Percentiles rank a stretch among this genome's conserved stretches.
These are phyloP conservation scores for Amaranthus tricolor DNA, from an alignment of 179 eudicot genomes.

Conservation along the genomic window DNA sequence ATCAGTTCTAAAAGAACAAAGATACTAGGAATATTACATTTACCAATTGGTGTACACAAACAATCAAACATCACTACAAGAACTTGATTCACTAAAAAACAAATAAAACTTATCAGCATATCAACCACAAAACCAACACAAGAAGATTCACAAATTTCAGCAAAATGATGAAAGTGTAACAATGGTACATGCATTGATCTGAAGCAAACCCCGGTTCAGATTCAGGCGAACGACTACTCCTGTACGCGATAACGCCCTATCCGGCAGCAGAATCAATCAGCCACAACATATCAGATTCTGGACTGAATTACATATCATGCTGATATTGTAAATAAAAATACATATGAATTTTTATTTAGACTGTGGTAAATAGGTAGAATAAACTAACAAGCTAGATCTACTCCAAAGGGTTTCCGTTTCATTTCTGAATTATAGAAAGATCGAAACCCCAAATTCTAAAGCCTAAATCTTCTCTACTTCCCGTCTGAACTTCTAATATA, in stretches of 20 bases:
- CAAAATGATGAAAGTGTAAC: too few relatives aligned
- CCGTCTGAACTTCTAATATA: constrained; percentile 28
- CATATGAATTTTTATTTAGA: constrained; percentile 22
- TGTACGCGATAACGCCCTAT: not conserved
- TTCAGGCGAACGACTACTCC: constrained; percentile 2
- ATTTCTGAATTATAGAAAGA: constrained; percentile 26
- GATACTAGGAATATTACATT: too few relatives aligned
- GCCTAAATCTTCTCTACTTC: constrained; percentile 28
- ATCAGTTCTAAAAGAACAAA: too few relatives aligned
- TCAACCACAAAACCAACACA: too few relatives aligned
- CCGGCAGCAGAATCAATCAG: constrained; percentile 25
- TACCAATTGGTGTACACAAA: too few relatives aligned
- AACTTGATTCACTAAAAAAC: too few relatives aligned
- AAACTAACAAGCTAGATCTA: constrained; percentile 26
- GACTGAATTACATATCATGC: constrained; percentile 33
- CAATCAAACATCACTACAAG: too few relatives aligned
- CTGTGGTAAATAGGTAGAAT: constrained; percentile 25
- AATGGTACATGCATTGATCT: not conserved
- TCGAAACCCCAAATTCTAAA: constrained; percentile 36
- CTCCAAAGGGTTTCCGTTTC: constrained; percentile 28
- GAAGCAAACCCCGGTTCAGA: constrained; percentile 1
- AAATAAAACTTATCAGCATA: too few relatives aligned
- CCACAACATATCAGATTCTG: constrained; percentile 23
- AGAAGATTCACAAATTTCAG: too few relatives aligned
- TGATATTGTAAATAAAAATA: constrained; percentile 26